Evolutionary conservation across 1,284 basidiomycete genomes (phyloP), one percentile per base, ranked within the genome.

Genomic region (Pholiota adiposa): DNA sequence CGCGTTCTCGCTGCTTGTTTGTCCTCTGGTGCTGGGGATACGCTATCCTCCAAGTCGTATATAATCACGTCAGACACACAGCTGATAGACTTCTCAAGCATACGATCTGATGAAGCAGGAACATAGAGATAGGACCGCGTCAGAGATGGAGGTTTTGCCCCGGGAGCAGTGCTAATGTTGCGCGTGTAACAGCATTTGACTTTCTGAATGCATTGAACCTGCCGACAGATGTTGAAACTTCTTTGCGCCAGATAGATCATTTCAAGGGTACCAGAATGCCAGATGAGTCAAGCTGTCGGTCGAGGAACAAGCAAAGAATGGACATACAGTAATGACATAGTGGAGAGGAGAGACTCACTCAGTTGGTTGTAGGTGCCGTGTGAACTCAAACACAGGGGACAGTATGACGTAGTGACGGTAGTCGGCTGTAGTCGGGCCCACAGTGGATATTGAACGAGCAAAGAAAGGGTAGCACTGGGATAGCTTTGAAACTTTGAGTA

Each of bases 21-120:
- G 68, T 89, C 85, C 7, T 69, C 64, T 1, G 76, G 71, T 14
- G 78, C 79, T 7, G 89, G 89, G 4, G 91, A 80, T 0, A 95
- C 86, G 59, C 90, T 92, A 71, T 95, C 93, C 70, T 95, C 93
- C 18, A 95, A 79, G 75, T 95, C 93, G 69, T 93, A 95, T n/a
- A 93, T 88, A 31, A 94, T 79, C 33, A 88, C 81, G 67, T 95
- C 93, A 1, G 92, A 88, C 1, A 74, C 71, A 9, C 80, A 80
- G 8, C 69, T 73, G 38, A 90, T 77, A 0, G 92, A 92, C 70
- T 94, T 94, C 68, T 88, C 79, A 18, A 95, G 84, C 90, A 94
- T 93, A 51, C 85, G 82, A 48, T 90, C 85, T 21, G 88, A 90
- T 0, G 92, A 90, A 8, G 88, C 81, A 12, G 93, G 93, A 1